Evolutionary conservation across 129 eudicot genomes (phyloP).

Genomic region (Artemisia tridentata): DNA sequence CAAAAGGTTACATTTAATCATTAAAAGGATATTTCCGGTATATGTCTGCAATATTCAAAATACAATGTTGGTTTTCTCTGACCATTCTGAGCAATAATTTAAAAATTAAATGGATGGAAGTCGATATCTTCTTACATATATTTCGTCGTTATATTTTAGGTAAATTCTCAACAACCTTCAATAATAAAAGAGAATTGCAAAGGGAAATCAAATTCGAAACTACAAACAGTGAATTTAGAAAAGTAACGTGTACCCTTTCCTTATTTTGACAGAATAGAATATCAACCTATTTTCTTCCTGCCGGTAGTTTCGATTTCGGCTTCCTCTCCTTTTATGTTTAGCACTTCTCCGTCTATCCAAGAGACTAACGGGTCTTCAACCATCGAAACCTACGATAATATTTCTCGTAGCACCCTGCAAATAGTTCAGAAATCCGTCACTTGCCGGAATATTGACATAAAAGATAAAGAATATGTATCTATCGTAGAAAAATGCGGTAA

Average conservation of each 20-base stretch:
- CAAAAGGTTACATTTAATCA: too few relatives aligned
- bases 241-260: neutral
- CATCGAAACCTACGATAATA: slow-evolving; percentile 83
- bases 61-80: slow-evolving; percentile 47
- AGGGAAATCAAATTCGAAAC: slow-evolving; percentile 15
- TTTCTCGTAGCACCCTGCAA: slow-evolving; percentile 81
- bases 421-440: slow-evolving; percentile 25
- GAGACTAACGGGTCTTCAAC: slow-evolving; percentile 70
- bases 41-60: slow-evolving; percentile 85
- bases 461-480: neutral
- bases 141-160: slow-evolving; percentile 69
- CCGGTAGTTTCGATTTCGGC: slow-evolving; percentile 62
- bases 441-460: slow-evolving; percentile 6
- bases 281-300: slow-evolving; percentile 56
- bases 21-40: slow-evolving; percentile 67
- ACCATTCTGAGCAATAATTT: slow-evolving; percentile 30
- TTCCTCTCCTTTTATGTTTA: slow-evolving; percentile 63
- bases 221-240: neutral
- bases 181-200: slow-evolving; percentile 4
- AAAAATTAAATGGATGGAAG: slow-evolving; percentile 11
- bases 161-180: slow-evolving; percentile 54
- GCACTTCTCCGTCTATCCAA: slow-evolving; percentile 89
- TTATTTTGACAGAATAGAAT: neutral
- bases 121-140: slow-evolving; percentile 65
- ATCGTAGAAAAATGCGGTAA: neutral